Conservation (phyloP, 2,329 filamentous ascomycete species). For the Penicillium psychrosexuale region DNA sequence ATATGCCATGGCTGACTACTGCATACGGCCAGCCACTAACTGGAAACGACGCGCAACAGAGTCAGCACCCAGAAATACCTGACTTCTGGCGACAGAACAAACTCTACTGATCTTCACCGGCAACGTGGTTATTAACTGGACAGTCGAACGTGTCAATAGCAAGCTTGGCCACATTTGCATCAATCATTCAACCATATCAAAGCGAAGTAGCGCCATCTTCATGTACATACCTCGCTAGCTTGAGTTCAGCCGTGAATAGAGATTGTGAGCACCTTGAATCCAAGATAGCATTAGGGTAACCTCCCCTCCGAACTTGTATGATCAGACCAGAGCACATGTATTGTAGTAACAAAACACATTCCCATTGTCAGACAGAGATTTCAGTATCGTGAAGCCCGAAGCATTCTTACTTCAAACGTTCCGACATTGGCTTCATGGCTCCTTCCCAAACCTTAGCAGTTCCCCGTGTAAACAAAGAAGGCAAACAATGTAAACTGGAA, state of each 20-base stretch:
- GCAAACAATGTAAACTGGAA: no score
- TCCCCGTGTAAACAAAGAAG: no score
- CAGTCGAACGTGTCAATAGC: not conserved
- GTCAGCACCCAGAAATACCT: not conserved
- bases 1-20: not conserved
- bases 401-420: no score
- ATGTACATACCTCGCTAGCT: not conserved
- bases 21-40: not conserved
- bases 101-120: constrained; percentile 25
- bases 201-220: not conserved
- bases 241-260: not conserved
- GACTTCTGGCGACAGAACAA: constrained; percentile 25
- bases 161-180: not conserved
- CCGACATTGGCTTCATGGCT: no score
- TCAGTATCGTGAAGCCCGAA: no score
- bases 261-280: not conserved
- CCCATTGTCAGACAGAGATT: no score
- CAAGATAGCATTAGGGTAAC: not conserved
- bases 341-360: no score
- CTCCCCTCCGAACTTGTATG: no score
- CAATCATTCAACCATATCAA: not conserved
- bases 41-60: no score
- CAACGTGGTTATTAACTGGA: constrained; percentile 7
- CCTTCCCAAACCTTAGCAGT: no score
- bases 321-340: not conserved